phyloP scores from a whole-genome alignment of 1,284 basidiomycete genomes.

The Exobasidium cylindrosporum region DNA sequence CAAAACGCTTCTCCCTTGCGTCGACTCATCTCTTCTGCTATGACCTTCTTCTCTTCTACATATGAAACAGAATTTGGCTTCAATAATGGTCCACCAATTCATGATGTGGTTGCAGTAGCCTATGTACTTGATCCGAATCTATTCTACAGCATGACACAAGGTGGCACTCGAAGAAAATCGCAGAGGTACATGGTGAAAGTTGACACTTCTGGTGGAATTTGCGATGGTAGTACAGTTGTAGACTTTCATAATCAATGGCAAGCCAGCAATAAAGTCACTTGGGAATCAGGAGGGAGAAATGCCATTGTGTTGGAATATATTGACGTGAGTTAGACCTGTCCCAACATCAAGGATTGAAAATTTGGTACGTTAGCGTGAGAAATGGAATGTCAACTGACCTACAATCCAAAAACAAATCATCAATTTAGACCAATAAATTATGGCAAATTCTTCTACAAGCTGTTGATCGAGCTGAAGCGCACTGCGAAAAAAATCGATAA shows the following conservation, averaged over 20 bases:
- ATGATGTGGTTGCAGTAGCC: conserved; percentile 45
- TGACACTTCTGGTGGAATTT: conserved; percentile 30
- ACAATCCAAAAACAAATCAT: too few relatives aligned
- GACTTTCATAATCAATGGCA: conserved; percentile 32
- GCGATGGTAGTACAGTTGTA: conserved; percentile 42
- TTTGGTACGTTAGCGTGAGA: conserved; percentile 5
- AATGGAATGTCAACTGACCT: too few relatives aligned
- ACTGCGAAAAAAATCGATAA: too few relatives aligned
- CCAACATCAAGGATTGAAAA: background rate
- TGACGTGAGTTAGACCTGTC: conserved; percentile 17
- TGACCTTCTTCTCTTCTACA: conserved; percentile 39
- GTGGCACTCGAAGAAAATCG: background rate
- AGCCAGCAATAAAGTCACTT: conserved; percentile 23
- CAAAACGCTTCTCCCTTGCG: conserved; percentile 15
- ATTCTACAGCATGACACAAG: conserved; percentile 18
- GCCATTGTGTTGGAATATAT: conserved; percentile 43
- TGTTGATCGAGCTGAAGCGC: conserved; percentile 35
- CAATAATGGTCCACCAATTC: conserved; percentile 38
- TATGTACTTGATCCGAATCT: conserved; percentile 44
- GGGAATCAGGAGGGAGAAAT: conserved; percentile 39
- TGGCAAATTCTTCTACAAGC: conserved; percentile 43
- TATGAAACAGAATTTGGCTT: conserved; percentile 44
- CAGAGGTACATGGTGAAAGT: conserved; percentile 40
- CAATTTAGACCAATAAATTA: conserved; percentile 25
- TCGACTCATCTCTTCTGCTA: conserved; percentile 32